Conservation (phyloP, 108 stramenopile species). For the Fistulifera pelliculosa region DNA sequence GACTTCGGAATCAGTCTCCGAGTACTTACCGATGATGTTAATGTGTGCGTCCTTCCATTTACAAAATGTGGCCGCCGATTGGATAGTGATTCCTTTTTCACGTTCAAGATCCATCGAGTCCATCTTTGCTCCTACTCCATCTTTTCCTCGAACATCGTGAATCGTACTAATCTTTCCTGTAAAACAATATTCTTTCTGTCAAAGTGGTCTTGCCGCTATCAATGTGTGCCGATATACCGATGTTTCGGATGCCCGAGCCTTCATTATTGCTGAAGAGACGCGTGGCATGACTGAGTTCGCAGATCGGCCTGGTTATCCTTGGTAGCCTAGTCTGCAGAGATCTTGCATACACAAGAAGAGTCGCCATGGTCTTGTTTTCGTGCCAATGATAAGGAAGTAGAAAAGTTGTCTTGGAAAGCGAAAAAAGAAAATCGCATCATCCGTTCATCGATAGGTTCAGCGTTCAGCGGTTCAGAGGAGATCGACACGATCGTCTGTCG, state of each 20-base stretch:
- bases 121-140: constrained; percentile 99
- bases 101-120: constrained; percentile 99
- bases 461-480: no score
- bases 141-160: constrained; percentile 97
- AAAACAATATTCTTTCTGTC: constrained; percentile 98
- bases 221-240: constrained; percentile 99
- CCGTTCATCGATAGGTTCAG: no score
- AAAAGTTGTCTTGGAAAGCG: no score
- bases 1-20: not conserved
- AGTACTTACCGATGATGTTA: constrained; percentile 92
- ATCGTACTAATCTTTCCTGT: constrained; percentile 97
- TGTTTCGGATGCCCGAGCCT: constrained; percentile 71
- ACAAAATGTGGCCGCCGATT: constrained; percentile 98
- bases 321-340: no score
- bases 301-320: no score
- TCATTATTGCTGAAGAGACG: constrained; percentile 13
- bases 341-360: no score
- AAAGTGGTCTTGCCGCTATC: constrained; percentile 98
- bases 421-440: no score
- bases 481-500: no score
- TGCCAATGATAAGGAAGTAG: no score
- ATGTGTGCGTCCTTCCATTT: constrained; percentile 91
- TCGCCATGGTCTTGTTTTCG: no score
- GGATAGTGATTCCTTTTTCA: constrained; percentile 99
- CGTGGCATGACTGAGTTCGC: not conserved